These are phyloP conservation scores for Canavalia ensiformis DNA, from an alignment of 306 rosid species.

Conservation along the genomic window DNA sequence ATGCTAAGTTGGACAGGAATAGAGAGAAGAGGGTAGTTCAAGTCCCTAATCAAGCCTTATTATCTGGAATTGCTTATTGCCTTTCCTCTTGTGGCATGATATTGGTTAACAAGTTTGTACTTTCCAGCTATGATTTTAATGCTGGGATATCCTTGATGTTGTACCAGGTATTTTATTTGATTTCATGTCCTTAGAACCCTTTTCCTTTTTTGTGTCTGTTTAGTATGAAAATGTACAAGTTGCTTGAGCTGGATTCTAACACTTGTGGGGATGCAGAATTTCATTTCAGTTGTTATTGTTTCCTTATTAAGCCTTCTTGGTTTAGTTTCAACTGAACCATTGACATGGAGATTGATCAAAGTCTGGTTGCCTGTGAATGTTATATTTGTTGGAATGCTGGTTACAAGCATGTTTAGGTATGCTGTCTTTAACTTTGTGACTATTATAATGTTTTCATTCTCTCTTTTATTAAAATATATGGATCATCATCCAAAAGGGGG, in stretches of 20 bases:
- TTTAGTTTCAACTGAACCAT: conserved; percentile 85
- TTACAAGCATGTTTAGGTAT: conserved; percentile 99
- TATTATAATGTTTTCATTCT: conserved; percentile 22
- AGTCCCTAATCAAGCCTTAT: conserved; percentile 80
- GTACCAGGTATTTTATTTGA: conserved; percentile 75
- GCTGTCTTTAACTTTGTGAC: conserved; percentile 40
- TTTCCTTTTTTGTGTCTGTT: not conserved
- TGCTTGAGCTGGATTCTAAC: conserved; percentile 41
- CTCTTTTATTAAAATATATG: not conserved
- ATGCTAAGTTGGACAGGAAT: conserved; percentile 68
- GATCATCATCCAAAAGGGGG: conserved; percentile 9
- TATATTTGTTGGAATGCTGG: conserved; percentile 95
- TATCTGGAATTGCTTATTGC: conserved; percentile 94
- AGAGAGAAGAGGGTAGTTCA: conserved; percentile 62
- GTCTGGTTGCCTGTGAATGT: conserved; percentile 96
- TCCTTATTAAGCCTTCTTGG: conserved; percentile 75
- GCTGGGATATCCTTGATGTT: conserved; percentile 95
- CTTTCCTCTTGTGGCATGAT: conserved; percentile 95
- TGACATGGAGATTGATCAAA: conserved; percentile 91
- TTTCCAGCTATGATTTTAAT: conserved; percentile 87
- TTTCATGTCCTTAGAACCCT: conserved; percentile 27
- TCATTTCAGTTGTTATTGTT: conserved; percentile 83
- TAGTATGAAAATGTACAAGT: conserved; percentile 12
- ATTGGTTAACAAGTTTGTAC: conserved; percentile 87
- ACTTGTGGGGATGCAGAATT: conserved; percentile 75